phyloP scores from a whole-genome alignment of 495 filamentous ascomycete species.

The Friedmanniomyces endolithicus region DNA sequence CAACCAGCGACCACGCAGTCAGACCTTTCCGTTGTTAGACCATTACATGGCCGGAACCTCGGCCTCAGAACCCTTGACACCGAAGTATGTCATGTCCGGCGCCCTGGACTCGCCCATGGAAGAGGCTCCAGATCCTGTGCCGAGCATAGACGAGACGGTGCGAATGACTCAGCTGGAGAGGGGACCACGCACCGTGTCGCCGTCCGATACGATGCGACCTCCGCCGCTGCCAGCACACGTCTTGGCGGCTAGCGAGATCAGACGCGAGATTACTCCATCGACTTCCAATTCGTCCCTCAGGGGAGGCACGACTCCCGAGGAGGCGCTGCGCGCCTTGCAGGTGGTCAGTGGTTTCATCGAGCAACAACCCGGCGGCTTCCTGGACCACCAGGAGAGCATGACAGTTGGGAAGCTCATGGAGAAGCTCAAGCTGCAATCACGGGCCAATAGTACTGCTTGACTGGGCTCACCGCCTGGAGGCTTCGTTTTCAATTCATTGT shows the following conservation, averaged over 20 bases:
- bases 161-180: slow-evolving; percentile 17
- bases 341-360: slow-evolving; percentile 76
- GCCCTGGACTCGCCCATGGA: slow-evolving; percentile 61
- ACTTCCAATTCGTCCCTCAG: slow-evolving; percentile 8
- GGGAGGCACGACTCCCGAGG: slow-evolving; percentile 46
- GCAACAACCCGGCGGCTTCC: slow-evolving; percentile 52
- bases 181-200: slow-evolving; percentile 7
- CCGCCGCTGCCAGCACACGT: slow-evolving; percentile 17
- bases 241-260: not conserved
- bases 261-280: slow-evolving; percentile 6
- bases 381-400: slow-evolving; percentile 73
- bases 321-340: slow-evolving; percentile 75
- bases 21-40: slow-evolving; percentile 71
- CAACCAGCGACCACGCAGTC: slow-evolving; percentile 64
- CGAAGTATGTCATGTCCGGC: slow-evolving; percentile 48
- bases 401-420: slow-evolving; percentile 77
- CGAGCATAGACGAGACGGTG: slow-evolving; percentile 40
- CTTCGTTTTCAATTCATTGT: not conserved
- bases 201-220: slow-evolving; percentile 16
- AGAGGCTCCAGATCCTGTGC: slow-evolving; percentile 41
- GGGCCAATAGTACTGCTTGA: not conserved
- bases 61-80: slow-evolving; percentile 48
- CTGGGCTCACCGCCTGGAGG: not conserved
- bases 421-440: slow-evolving; percentile 60
- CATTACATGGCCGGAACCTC: slow-evolving; percentile 56